phyloP scores from a whole-genome alignment of 331 rosid species.

The Pyracantha coccinea region DNA sequence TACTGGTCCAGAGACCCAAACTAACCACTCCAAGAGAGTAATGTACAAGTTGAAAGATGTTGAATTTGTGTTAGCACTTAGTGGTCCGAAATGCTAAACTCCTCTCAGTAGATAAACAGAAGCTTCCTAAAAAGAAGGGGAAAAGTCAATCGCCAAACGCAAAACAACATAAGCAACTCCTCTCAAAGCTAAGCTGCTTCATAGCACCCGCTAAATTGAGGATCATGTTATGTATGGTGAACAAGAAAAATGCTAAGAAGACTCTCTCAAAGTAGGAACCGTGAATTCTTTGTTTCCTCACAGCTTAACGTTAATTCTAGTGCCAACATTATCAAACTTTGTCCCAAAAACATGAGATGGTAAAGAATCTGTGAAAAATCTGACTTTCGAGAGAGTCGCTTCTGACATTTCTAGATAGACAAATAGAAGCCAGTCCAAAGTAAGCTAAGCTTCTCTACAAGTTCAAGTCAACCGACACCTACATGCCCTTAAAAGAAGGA shows the following conservation, averaged over 20 bases:
- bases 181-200: neutral
- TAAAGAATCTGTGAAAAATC: too few relatives aligned
- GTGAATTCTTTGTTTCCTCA: too few relatives aligned
- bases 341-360: fast-evolving
- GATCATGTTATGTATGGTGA: neutral
- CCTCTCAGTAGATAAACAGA: neutral
- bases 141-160: neutral
- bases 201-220: neutral
- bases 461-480: neutral
- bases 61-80: neutral
- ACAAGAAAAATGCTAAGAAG: too few relatives aligned
- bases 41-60: neutral
- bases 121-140: neutral
- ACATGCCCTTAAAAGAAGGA: neutral
- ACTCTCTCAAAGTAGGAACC: too few relatives aligned
- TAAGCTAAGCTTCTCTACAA: neutral
- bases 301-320: too few relatives aligned
- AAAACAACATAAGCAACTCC: neutral
- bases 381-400: too few relatives aligned
- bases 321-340: too few relatives aligned
- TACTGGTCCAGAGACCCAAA: neutral
- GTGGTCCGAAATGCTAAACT: neutral
- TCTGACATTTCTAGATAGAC: neutral
- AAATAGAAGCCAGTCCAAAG: neutral
- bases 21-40: too few relatives aligned